These are phyloP conservation scores for Schoenoplectus tabernaemontani DNA, from an alignment of 202 grass and related monocot genomes.

Conservation along the genomic window DNA sequence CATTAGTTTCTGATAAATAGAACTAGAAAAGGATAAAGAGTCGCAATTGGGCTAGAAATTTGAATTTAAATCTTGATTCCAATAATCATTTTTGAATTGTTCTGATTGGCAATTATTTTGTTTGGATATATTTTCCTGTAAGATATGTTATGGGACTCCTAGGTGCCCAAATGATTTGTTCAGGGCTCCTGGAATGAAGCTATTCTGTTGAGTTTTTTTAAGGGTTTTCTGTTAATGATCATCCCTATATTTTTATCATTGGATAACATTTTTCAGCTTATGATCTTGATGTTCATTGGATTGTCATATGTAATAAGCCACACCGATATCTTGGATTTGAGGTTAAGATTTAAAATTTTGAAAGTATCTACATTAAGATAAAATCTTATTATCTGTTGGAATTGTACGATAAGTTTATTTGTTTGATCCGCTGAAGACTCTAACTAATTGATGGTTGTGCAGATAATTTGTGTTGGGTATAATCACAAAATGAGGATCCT, in stretches of 20 bases:
- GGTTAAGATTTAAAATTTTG: constrained; percentile 28
- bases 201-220: neutral
- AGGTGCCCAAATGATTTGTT: neutral
- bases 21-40: neutral
- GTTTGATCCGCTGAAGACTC: constrained; percentile 7
- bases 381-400: neutral
- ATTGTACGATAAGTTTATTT: neutral
- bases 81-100: neutral
- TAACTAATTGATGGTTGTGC: constrained; percentile 9
- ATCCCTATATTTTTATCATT: neutral
- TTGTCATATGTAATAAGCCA: constrained; percentile 53
- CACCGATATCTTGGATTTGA: constrained; percentile 75
- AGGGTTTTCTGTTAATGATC: neutral
- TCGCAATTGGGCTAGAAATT: neutral
- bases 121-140: neutral
- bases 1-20: neutral
- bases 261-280: constrained; percentile 66
- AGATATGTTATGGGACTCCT: neutral
- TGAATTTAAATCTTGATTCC: constrained; percentile 1
- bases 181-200: neutral
- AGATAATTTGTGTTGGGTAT: constrained; percentile 80
- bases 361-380: neutral
- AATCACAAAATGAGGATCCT: constrained; percentile 98
- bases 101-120: neutral
- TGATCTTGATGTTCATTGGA: constrained; percentile 86